Conservation (phyloP, 83 land plant genomes). For the Picea mariana region DNA sequence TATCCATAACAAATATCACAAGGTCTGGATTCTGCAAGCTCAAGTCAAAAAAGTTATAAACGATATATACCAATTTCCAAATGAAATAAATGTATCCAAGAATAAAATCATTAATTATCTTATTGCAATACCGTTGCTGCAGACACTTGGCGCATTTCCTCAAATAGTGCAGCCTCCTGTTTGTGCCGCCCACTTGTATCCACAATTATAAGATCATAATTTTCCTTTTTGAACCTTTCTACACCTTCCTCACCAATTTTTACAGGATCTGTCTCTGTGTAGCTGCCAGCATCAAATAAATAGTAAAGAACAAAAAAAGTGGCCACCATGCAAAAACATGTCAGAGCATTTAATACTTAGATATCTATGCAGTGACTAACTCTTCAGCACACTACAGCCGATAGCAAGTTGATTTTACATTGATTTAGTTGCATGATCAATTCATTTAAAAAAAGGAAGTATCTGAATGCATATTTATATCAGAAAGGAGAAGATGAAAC, state of each 20-base stretch:
- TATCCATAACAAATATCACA: constrained; percentile 98
- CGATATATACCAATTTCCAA: neutral
- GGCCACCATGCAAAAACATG: neutral
- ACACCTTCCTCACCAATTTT: constrained; percentile 96
- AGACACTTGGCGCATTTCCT: constrained; percentile 99
- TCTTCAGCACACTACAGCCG: neutral
- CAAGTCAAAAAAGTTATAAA: constrained; percentile 8
- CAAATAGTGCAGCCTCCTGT: constrained; percentile 98
- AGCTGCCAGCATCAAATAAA: constrained; percentile 46
- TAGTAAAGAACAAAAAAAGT: neutral
- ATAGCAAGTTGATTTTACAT: neutral
- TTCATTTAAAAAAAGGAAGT: neutral
- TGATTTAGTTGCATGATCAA: neutral
- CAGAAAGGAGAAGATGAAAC: neutral
- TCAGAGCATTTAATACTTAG: neutral
- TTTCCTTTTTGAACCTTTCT: constrained; percentile 92
- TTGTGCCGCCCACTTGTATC: constrained; percentile 99
- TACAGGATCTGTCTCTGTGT: constrained; percentile 95
- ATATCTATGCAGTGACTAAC: neutral
- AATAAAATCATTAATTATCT: neutral
- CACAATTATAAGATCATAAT: constrained; percentile 93
- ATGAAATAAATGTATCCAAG: neutral
- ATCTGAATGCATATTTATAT: neutral
- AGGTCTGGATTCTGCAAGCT: constrained; percentile 91
- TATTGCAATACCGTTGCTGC: constrained; percentile 76